Evolutionary conservation across 768 basidiomycete genomes (phyloP), one percentile per base, ranked within the genome.

Genomic region (Suillus alpinus): DNA sequence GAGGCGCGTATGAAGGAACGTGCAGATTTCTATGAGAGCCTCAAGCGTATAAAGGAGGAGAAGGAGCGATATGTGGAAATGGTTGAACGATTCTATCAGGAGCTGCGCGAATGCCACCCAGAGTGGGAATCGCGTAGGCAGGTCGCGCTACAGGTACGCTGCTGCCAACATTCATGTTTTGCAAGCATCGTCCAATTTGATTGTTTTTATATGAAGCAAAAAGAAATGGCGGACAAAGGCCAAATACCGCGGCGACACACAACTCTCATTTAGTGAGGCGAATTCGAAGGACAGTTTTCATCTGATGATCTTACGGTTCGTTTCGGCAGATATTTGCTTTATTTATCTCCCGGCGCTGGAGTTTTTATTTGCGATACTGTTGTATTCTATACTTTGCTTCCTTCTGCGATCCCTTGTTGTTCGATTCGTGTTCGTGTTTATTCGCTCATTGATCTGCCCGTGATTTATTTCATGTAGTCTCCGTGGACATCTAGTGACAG

Each of bases 81-180:
- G 68, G 80, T 83, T 3, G 78, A 82, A 43, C 80, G 83, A 44
- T 78, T 88, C 67, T 75, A 88, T 51, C 76, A 81, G 43, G 83
- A 83, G 43, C 76, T 89, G 60, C 76, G 82, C 59, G 75, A 79
- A 43, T 70, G 76, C 58, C 85, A 82, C 65, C 87, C 88, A 40
- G 87, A 87, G 61, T 86, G 87, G 82, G 80, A 83, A 62, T 77
- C 76, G 23, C 80, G 88, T 57, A 78, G 78, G 68, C 77, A 78
- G 66, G 80, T 80, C 58, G 78, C 78, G 4, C 74, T 82, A 63
- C 75, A 80, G 76, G 87, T 86, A 62, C 61, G 76, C 66, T 31
- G n/a, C 44, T 55, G n/a, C n/a, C n/a, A 6, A 18, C 4, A n/a
- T 58, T 57, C 20, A 53, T 58, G 26, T 29, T 26, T 18, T n/a